Evolutionary conservation across 345 rosid genomes (phyloP).

Genomic region (Acer saccharum): DNA sequence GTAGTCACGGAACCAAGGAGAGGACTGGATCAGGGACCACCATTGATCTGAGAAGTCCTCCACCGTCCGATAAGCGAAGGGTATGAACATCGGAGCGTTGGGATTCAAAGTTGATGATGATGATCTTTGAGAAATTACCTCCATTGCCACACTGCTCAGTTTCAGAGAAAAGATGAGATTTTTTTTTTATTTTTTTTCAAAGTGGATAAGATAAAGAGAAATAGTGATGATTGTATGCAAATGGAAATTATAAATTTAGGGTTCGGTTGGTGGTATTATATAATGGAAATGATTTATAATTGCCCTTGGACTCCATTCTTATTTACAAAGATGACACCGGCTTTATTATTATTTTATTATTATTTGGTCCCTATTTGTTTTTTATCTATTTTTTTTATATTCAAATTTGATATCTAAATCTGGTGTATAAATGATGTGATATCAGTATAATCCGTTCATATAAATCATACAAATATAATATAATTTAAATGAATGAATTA

Average conservation of each 20-base stretch:
- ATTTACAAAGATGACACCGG: background rate
- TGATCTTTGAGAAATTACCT: constrained; percentile 34
- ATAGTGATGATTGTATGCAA: too few species aligned
- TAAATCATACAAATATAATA: too few species aligned
- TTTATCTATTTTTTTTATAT: too few species aligned
- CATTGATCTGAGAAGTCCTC: constrained; percentile 78
- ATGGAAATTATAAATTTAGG: background rate
- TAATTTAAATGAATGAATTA: too few species aligned
- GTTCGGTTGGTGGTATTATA: background rate
- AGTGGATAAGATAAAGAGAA: background rate
- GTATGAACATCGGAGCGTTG: constrained; percentile 62
- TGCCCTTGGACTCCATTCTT: background rate
- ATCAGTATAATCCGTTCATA: too few species aligned
- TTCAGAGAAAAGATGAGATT: background rate
- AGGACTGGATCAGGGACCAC: constrained; percentile 65
- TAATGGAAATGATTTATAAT: background rate
- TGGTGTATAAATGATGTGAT: too few species aligned
- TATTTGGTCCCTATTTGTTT: too few species aligned
- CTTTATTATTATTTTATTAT: background rate
- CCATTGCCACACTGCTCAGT: constrained; percentile 29
- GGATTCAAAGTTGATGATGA: constrained; percentile 51
- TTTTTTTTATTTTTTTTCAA: too few species aligned
- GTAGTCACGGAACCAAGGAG: constrained; percentile 70
- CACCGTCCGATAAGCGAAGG: constrained; percentile 55
- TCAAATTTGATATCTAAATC: too few species aligned